Percentiles rank a stretch among this genome's conserved stretches.
Conservation (phyloP, 2,329 filamentous ascomycete species). For the Neonectria magnoliae region DNA sequence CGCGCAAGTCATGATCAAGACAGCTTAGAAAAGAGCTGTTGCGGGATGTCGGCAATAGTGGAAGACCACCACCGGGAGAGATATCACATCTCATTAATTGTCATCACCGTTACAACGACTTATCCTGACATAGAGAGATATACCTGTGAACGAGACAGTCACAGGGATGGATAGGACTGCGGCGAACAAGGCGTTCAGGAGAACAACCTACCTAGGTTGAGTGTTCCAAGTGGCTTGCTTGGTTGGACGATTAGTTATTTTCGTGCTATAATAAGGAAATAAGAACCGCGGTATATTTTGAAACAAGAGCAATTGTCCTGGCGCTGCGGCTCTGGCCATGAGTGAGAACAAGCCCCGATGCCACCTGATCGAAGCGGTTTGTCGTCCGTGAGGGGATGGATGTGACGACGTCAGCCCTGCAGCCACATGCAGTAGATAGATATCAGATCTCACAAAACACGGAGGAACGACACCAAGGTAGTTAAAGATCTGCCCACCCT, state of each 20-base stretch:
- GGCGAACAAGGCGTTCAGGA: conserved; percentile 39
- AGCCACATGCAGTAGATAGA: too few relatives aligned
- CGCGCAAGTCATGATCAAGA: conserved; percentile 33
- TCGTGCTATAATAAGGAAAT: not conserved
- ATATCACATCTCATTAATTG: not conserved
- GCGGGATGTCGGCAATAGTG: not conserved
- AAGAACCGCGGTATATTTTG: not conserved
- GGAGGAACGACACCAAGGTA: too few relatives aligned
- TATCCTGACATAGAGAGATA: not conserved
- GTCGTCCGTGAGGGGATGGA: too few relatives aligned
- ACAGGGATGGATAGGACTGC: conserved; percentile 15
- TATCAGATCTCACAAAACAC: too few relatives aligned
- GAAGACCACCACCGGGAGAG: not conserved
- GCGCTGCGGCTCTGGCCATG: not conserved
- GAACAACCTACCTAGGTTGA: conserved; percentile 1
- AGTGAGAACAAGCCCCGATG: too few relatives aligned
- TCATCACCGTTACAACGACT: not conserved
- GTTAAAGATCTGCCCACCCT: too few relatives aligned
- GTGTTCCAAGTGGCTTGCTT: not conserved
- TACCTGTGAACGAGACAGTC: conserved; percentile 3
- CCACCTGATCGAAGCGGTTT: too few relatives aligned
- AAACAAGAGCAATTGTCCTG: not conserved
- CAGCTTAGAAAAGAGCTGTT: not conserved
- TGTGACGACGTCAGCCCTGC: not conserved
- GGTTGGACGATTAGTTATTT: not conserved